These are phyloP conservation scores for Rutstroemia sydowiana DNA, from an alignment of 2,329 filamentous ascomycete species.

Conservation along the genomic window DNA sequence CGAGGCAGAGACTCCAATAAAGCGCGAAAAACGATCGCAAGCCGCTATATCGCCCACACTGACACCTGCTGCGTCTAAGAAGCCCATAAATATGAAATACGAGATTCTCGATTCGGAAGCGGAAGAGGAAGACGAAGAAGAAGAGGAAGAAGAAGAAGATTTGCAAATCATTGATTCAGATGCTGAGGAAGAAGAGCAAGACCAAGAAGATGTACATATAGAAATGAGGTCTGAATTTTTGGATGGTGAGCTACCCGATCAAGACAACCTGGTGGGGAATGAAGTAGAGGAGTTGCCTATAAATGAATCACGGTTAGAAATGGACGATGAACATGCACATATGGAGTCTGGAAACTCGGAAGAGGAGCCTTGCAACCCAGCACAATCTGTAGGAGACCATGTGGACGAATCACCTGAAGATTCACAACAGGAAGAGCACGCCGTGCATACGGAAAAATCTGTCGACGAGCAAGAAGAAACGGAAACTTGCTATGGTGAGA, in stretches of 20 bases:
- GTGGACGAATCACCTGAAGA: not conserved
- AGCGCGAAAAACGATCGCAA: not conserved
- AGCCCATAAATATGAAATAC: constrained; percentile 8
- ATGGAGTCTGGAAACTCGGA: not conserved
- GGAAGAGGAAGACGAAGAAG: constrained; percentile 14
- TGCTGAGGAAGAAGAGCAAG: no score
- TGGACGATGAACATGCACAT: not conserved
- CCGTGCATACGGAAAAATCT: not conserved
- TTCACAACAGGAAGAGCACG: not conserved
- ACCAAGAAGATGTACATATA: no score
- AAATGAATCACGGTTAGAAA: not conserved
- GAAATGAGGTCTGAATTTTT: no score
- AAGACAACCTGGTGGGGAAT: not conserved
- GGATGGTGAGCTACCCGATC: no score
- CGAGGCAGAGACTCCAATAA: constrained; percentile 6
- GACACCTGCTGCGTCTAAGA: not conserved
- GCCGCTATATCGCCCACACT: not conserved
- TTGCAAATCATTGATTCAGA: no score
- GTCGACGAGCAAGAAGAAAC: constrained; percentile 4
- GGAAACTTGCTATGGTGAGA: constrained; percentile 26
- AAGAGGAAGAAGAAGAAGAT: not conserved
- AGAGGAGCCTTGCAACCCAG: not conserved
- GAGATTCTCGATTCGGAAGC: constrained; percentile 28
- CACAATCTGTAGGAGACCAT: not conserved
- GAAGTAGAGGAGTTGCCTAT: no score